Base-by-base conservation (phyloP, 1,139 yeast species). In the Scheffersomyces stambukii region DNA sequence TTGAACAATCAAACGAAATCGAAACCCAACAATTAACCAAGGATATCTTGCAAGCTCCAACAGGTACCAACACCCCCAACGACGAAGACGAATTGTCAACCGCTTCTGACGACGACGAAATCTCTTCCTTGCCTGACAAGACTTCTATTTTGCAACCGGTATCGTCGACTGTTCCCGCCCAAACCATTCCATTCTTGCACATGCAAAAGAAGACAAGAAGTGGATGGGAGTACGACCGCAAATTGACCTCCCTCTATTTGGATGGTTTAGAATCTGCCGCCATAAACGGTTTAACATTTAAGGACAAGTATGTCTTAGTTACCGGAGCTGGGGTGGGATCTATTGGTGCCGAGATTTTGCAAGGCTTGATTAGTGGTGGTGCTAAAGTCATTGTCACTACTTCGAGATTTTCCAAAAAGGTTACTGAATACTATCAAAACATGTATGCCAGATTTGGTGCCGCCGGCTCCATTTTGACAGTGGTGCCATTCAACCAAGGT, bases 301-400 rank as follows among this genome's bases (percentile, higher is more conserved):
- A 82, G 58, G 85, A 79, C 60, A 91, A 88, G 64, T 79, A 81
- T 45, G 96, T 89, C 31, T 76, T 91, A 52, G 73, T 91, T 46
- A 91, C 98, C 31, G 98, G 98, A 70, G 97, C 97, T 30, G 98
- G 98, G 70, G 91, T 86, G 31, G 98, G 97, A 29, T 91, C 98
- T 30, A 91, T 91, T 57, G 98, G 97, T 64, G 96, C 96, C 38
- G 96, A 91, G 62, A 77, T 91, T 45, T 72, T 91, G 57, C 95
- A 85, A 68, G 98, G 98, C 43, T 73, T 91, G 57, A 70, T 91
- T 34, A 80, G 93, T 55, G 98, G 98, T 66, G 98, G 98, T 71
- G 97, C 98, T 34, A 85, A 84, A 61, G 96, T 89, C 48, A 70
- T 91, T 55, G 96, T 91, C 34, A 91, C 98, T 26, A 91, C 98